Percentiles rank a stretch among this genome's conserved stretches.
Evolutionary conservation across 2,329 filamentous ascomycete genomes (phyloP).

Genomic region (Cercospora brassicicola): DNA sequence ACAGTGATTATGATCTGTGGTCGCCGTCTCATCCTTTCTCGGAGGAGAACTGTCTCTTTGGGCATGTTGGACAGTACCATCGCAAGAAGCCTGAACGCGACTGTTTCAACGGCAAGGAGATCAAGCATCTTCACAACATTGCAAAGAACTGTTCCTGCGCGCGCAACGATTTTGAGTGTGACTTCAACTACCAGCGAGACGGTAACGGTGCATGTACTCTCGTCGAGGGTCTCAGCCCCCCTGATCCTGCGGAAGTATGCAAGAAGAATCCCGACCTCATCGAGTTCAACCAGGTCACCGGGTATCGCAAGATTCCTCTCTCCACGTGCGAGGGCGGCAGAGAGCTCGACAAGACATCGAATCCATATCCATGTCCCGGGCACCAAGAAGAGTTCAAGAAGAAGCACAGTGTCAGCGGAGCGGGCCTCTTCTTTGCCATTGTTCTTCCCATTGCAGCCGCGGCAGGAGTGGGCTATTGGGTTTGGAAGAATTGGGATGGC

Average conservation of each 20-base stretch:
- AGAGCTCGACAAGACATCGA: conserved; percentile 68
- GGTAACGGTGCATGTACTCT: conserved; percentile 73
- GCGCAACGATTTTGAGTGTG: conserved; percentile 88
- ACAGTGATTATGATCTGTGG: conserved; percentile 81
- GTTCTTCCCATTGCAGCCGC: conserved; percentile 72
- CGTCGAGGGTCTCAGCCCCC: conserved; percentile 69
- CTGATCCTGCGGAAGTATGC: conserved; percentile 61
- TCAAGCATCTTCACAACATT: conserved; percentile 64
- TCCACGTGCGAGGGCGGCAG: conserved; percentile 79
- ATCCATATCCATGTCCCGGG: conserved; percentile 67
- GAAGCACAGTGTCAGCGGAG: conserved; percentile 67
- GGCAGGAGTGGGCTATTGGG: conserved; percentile 74
- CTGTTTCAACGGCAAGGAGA: conserved; percentile 76
- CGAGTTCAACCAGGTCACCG: conserved; percentile 81
- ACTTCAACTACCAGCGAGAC: conserved; percentile 88
- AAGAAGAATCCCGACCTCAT: conserved; percentile 63
- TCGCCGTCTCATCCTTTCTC: conserved; percentile 78
- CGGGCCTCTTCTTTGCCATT: conserved; percentile 82
- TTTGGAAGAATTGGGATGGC: conserved; percentile 79
- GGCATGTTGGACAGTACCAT: conserved; percentile 83
- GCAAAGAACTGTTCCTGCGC: conserved; percentile 77
- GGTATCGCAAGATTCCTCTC: conserved; percentile 85
- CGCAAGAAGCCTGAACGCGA: conserved; percentile 77
- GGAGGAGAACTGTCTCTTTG: conserved; percentile 82
- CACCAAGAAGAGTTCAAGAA: conserved; percentile 81